Evolutionary conservation across 225 moss, liverwort and hornwort species (phyloP).

Genomic region (Polytrichum commune): DNA sequence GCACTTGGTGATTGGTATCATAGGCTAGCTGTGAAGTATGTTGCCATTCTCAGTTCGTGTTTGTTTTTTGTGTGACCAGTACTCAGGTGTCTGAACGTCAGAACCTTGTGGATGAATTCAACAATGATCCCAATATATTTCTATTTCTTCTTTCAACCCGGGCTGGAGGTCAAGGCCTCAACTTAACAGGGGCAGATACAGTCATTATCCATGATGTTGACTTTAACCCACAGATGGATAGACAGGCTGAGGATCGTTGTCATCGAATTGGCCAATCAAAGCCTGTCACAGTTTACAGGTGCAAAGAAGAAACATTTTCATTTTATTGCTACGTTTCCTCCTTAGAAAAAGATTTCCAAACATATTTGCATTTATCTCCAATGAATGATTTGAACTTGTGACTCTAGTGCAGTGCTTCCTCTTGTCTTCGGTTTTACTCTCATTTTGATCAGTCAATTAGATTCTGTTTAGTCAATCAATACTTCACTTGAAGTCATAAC

Average conservation of each 20-base stretch:
- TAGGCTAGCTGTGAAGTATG: not conserved
- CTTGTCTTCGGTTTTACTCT: too few species aligned
- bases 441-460: too few species aligned
- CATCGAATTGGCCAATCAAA: slow-evolving; percentile 93
- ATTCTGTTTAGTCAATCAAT: too few species aligned
- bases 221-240: slow-evolving; percentile 99
- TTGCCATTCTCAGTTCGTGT: not conserved
- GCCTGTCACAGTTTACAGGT: slow-evolving; percentile 92
- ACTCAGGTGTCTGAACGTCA: slow-evolving; percentile 88
- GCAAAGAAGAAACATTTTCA: not conserved
- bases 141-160: slow-evolving; percentile 89
- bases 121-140: slow-evolving; percentile 75
- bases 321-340: too few species aligned
- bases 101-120: slow-evolving; percentile 82
- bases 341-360: too few species aligned
- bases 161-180: slow-evolving; percentile 95
- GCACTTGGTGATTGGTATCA: too few species aligned
- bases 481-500: too few species aligned
- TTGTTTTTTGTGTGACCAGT: slow-evolving; percentile 23
- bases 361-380: too few species aligned
- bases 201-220: slow-evolving; percentile 96
- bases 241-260: slow-evolving; percentile 97
- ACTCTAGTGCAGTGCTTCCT: too few species aligned
- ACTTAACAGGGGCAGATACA: slow-evolving; percentile 91
- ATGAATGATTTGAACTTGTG: too few species aligned